Evolutionary conservation across 306 rosid species (phyloP), one percentile per base, ranked within the genome.

Genomic region (Oemleria cerasiformis): DNA sequence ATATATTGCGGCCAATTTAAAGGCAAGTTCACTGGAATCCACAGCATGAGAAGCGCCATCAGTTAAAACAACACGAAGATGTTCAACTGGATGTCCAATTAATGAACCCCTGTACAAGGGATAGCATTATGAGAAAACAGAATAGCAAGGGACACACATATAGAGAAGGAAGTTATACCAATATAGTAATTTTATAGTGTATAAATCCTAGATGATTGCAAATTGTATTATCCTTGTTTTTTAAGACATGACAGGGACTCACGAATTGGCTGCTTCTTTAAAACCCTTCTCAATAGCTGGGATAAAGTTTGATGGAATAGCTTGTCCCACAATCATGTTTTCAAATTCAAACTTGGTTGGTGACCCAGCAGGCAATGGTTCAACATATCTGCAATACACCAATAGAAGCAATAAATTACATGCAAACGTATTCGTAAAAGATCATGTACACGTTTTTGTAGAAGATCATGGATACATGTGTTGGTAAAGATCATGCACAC

Each of bases 1-100:
- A 84, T 94, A 94, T 66, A 94, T 94, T 67, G 99, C 74, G 23
- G 99, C 99, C 75, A 94, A 68, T 86, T 94, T 94, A 83, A 94
- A 94, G 21, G 99, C 99, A 83, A 94, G 99, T 84, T 94, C 99
- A 75, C 97, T 94, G 75, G 97, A 94, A 88, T 94, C 97, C 84
- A 94, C 99, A 54, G 97, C 83, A 77, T 91, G 99, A 45, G 99
- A 79, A 82, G 99, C 97, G 66, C 99, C 99, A 85, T 94, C 99
- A 23, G 85, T 89, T 78, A 91, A 81, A 72, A 86, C 92, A 68
- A 89, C 84, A 73, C 91, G 91, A 47, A 94, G 77, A 76, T 91
- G 84, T 86, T 94, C 99, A 9, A 94, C 99, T 4, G 99, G 99
- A 85, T 94, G 96, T 65, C 99, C 99, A 81, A 94, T 94, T 55